phyloP scores from a whole-genome alignment of 1,284 basidiomycete genomes.

The Cutaneotrichosporon mucoides region DNA sequence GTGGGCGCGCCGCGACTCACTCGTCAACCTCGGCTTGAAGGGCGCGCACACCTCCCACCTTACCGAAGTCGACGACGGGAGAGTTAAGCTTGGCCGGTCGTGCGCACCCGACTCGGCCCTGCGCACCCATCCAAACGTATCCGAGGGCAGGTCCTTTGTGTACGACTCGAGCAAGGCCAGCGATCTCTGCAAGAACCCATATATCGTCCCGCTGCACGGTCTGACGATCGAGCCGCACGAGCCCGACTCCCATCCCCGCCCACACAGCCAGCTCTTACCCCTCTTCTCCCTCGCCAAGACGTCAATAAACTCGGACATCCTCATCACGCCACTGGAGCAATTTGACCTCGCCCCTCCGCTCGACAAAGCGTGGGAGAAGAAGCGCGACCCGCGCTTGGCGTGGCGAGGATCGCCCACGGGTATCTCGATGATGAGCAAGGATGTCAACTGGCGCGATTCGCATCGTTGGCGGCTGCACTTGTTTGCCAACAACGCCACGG shows the following conservation, averaged over 20 bases:
- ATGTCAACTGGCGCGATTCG: conserved; percentile 48
- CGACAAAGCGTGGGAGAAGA: conserved; percentile 51
- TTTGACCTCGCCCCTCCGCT: conserved; percentile 42
- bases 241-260: conserved; percentile 39
- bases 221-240: conserved; percentile 45
- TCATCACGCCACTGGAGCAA: conserved; percentile 53
- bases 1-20: conserved; percentile 44
- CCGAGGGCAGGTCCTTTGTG: conserved; percentile 37
- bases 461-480: conserved; percentile 51
- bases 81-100: conserved; percentile 34
- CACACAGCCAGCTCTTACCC: conserved; percentile 44
- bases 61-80: conserved; percentile 37
- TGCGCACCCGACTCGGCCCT: conserved; percentile 43
- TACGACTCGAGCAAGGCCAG: conserved; percentile 42
- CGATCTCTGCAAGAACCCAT: conserved; percentile 47
- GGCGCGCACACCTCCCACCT: conserved; percentile 32
- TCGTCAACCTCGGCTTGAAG: conserved; percentile 47
- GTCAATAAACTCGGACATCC: conserved; percentile 51
- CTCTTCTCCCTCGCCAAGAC: conserved; percentile 49
- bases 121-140: conserved; percentile 21
- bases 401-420: conserved; percentile 53
- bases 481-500: conserved; percentile 40
- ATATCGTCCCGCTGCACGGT: conserved; percentile 45
- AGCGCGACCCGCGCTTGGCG: conserved; percentile 45
- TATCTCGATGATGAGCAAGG: conserved; percentile 48